A percentile compares a stretch with the other conserved stretches of the same genome.
These are phyloP conservation scores for Trifolium pratense DNA, from an alignment of 306 rosid genomes.

Conservation along the genomic window DNA sequence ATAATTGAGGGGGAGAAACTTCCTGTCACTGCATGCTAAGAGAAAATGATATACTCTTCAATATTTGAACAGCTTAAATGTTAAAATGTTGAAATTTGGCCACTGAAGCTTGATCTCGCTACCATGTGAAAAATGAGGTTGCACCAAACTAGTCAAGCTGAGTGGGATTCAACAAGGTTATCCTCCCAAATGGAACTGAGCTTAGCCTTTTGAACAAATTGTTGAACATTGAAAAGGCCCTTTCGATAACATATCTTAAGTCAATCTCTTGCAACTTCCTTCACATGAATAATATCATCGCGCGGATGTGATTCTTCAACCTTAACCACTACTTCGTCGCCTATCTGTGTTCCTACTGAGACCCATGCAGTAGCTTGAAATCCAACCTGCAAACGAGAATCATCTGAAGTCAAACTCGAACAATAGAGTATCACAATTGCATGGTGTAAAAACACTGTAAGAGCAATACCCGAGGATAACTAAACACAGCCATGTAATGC, in stretches of 20 bases:
- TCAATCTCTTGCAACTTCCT: constrained; percentile 64
- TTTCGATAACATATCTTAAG: constrained; percentile 16
- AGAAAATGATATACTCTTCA: constrained; percentile 27
- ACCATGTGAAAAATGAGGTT: constrained; percentile 27
- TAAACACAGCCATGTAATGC: neutral
- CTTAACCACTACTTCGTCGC: constrained; percentile 79
- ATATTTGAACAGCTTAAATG: constrained; percentile 36
- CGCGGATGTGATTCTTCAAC: constrained; percentile 92
- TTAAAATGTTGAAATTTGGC: constrained; percentile 17
- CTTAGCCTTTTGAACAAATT: constrained; percentile 39
- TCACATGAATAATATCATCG: constrained; percentile 72
- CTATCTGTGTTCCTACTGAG: constrained; percentile 72
- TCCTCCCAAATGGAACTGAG: constrained; percentile 8
- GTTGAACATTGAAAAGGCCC: neutral
- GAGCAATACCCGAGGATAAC: neutral
- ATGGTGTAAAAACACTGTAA: neutral
- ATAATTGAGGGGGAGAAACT: constrained; percentile 9
- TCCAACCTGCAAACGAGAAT: constrained; percentile 73
- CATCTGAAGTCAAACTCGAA: constrained; percentile 13
- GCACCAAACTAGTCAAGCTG: constrained; percentile 12
- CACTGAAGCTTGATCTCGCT: constrained; percentile 18
- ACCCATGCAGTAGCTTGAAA: constrained; percentile 81
- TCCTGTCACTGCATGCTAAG: constrained; percentile 5
- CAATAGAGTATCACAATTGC: constrained; percentile 8
- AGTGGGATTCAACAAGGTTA: constrained; percentile 13